These are phyloP conservation scores for Penicillium arizonense DNA, from an alignment of 495 filamentous ascomycete species.

Conservation along the genomic window DNA sequence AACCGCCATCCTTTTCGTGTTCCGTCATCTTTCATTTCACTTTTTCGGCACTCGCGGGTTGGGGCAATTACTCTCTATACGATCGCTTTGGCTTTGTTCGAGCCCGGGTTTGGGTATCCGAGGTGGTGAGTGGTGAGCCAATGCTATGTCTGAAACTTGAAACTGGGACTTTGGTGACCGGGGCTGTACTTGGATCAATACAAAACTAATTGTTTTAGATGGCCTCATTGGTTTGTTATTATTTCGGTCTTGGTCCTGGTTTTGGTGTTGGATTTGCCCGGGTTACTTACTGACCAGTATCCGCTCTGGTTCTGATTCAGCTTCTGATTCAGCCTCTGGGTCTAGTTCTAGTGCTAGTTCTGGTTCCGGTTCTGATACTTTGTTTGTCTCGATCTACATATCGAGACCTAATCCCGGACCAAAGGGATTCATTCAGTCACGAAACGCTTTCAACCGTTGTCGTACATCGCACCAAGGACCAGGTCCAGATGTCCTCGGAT, in stretches of 20 bases:
- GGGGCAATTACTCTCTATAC: background rate
- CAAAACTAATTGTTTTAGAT: too few species aligned
- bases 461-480: background rate
- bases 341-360: too few species aligned
- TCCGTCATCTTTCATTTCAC: background rate
- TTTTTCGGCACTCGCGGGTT: constrained; percentile 5
- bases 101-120: background rate
- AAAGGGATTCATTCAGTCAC: too few species aligned
- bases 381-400: too few species aligned
- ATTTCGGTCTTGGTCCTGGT: too few species aligned
- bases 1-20: constrained; percentile 2
- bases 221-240: too few species aligned
- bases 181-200: background rate
- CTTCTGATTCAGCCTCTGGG: too few species aligned
- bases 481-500: background rate
- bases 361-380: too few species aligned
- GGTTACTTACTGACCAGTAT: too few species aligned
- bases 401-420: too few species aligned
- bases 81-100: background rate
- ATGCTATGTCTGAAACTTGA: background rate
- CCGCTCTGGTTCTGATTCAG: too few species aligned
- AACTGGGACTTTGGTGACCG: background rate
- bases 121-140: background rate
- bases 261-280: too few species aligned
- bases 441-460: background rate